Evolutionary conservation across 306 rosid genomes (phyloP).

Genomic region (Pyrus bretschneideri): DNA sequence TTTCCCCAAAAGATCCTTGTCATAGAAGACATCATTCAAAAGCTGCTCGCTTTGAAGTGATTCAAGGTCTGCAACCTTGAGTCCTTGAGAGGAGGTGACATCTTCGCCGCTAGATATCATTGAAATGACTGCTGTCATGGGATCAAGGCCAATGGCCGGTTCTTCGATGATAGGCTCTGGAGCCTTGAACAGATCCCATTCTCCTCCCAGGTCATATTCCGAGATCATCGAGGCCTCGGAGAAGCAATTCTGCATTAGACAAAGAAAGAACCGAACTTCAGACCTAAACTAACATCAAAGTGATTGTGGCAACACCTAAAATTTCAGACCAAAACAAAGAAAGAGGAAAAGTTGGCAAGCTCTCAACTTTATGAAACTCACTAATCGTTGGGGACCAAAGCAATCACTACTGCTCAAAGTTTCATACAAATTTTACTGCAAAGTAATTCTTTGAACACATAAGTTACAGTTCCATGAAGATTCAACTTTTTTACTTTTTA

Average conservation of each 20-base stretch:
- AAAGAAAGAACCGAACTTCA: not conserved
- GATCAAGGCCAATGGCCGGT: constrained; percentile 44
- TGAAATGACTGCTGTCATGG: constrained; percentile 63
- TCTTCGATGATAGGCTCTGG: constrained; percentile 84
- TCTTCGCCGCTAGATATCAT: constrained; percentile 76
- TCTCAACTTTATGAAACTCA: not conserved
- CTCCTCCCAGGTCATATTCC: constrained; percentile 82
- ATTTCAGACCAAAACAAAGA: not conserved
- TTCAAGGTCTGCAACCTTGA: constrained; percentile 62
- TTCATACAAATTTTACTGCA: not conserved
- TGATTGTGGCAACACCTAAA: not conserved
- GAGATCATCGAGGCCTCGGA: constrained; percentile 50
- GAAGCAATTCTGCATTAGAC: constrained; percentile 50
- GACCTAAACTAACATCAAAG: not conserved
- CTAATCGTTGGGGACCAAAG: not conserved
- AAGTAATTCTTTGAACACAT: constrained; percentile 13
- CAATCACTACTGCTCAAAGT: not conserved
- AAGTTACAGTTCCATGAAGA: constrained; percentile 26
- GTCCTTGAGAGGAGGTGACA: constrained; percentile 51
- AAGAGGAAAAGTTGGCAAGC: not conserved
- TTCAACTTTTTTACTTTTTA: constrained; percentile 1
- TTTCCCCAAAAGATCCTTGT: constrained; percentile 71
- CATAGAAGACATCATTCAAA: constrained; percentile 70
- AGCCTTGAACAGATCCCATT: constrained; percentile 94
- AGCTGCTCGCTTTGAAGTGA: constrained; percentile 80